Percentiles rank a stretch among this genome's conserved stretches.
phyloP scores from a whole-genome alignment of 257 asterid genomes.

The Forsythia suspensa region DNA sequence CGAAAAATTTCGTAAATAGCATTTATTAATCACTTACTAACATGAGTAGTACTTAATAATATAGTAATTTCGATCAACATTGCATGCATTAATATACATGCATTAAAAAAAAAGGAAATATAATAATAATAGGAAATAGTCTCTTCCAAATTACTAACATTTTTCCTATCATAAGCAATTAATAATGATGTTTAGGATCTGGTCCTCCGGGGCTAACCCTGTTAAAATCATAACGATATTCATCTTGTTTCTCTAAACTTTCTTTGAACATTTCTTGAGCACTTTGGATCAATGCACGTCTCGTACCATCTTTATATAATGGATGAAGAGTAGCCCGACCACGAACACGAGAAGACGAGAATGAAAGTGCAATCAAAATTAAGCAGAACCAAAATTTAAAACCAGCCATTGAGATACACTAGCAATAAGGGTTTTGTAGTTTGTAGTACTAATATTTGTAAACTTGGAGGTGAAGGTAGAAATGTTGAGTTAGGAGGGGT shows the following conservation, averaged over 20 bases:
- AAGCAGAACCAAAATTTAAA: constrained; percentile 17
- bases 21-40: neutral
- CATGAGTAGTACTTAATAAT: neutral
- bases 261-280: constrained; percentile 10
- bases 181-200: constrained; percentile 19
- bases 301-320: neutral
- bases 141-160: neutral
- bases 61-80: neutral
- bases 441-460: neutral
- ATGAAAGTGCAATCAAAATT: constrained; percentile 14
- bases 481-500: neutral
- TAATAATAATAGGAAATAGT: neutral
- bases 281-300: constrained; percentile 3
- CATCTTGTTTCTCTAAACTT: neutral
- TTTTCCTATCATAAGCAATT: neutral
- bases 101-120: neutral
- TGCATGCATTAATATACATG: neutral
- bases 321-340: neutral
- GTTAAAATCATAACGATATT: constrained; percentile 4
- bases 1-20: too few relatives aligned
- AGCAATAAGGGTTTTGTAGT: neutral
- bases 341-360: neutral
- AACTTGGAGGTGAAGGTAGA: neutral
- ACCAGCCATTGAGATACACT: neutral
- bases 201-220: constrained; percentile 19